Conservation (phyloP, 768 basidiomycete genomes). For the Kwoniella sp. region DNA sequence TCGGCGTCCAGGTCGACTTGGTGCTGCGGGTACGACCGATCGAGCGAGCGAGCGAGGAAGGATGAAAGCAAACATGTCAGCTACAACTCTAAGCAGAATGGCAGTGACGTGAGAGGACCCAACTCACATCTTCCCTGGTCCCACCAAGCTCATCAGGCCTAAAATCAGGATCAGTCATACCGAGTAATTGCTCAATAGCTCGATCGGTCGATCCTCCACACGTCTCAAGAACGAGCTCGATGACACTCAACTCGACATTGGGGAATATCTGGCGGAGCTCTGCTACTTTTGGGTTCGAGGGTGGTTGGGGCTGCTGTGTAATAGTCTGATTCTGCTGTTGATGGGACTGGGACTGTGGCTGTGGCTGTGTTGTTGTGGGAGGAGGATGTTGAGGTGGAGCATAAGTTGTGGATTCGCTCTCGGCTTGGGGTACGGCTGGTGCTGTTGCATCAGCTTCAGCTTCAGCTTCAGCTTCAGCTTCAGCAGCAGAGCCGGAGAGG, state of each 20-base stretch:
- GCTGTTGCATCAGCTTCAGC: no score
- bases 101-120: no score
- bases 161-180: conserved; percentile 55
- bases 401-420: neutral
- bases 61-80: neutral
- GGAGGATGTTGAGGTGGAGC: neutral
- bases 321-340: no score
- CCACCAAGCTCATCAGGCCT: conserved; percentile 42
- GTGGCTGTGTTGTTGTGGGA: conserved; percentile 1
- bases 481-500: no score
- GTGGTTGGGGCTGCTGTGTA: no score
- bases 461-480: no score
- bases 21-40: conserved; percentile 18
- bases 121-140: conserved; percentile 45
- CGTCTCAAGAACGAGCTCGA: conserved; percentile 53
- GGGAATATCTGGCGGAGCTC: conserved; percentile 52
- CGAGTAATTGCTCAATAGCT: conserved; percentile 54
- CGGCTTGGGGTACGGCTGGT: neutral
- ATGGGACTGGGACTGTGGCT: neutral
- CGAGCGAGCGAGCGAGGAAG: neutral
- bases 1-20: conserved; percentile 54
- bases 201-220: conserved; percentile 46
- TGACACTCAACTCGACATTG: conserved; percentile 48
- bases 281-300: conserved; percentile 34
- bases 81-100: neutral